Conservation (phyloP, 805 yeast species). For the Candida sonorensis region DNA sequence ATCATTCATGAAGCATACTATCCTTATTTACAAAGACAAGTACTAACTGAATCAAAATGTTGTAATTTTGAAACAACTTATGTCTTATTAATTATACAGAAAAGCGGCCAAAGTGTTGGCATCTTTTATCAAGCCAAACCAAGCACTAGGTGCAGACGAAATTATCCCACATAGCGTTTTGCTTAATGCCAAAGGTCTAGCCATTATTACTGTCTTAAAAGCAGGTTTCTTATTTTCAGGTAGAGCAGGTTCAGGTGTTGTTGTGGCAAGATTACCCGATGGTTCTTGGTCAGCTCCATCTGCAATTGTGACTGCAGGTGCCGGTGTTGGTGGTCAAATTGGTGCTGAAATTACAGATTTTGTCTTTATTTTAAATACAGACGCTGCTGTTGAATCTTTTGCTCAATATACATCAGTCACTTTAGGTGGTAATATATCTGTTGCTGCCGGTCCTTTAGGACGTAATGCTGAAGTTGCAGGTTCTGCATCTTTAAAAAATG, state of each 20-base stretch:
- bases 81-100: constrained; percentile 31
- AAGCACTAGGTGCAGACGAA: constrained; percentile 79
- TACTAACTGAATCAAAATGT: too few relatives aligned
- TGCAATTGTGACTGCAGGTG: constrained; percentile 93
- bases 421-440: constrained; percentile 88
- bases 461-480: constrained; percentile 98
- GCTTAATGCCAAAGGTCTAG: constrained; percentile 87
- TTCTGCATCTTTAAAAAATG: constrained; percentile 78
- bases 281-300: constrained; percentile 98
- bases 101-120: constrained; percentile 91
- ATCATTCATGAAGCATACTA: too few relatives aligned
- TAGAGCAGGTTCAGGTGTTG: constrained; percentile 95
- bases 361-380: constrained; percentile 82
- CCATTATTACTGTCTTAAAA: constrained; percentile 86
- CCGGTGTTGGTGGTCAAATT: constrained; percentile 97
- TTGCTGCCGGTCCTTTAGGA: constrained; percentile 97
- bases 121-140: constrained; percentile 91
- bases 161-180: constrained; percentile 86
- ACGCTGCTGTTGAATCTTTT: constrained; percentile 86
- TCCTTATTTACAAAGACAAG: too few relatives aligned
- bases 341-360: constrained; percentile 97
- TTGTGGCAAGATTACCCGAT: constrained; percentile 89
- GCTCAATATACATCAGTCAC: constrained; percentile 93
- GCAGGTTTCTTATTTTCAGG: constrained; percentile 97
- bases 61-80: too few relatives aligned